Evolutionary conservation across 805 yeast species (phyloP), one percentile per base, ranked within the genome.

Genomic region (Candida broadrunensis): DNA sequence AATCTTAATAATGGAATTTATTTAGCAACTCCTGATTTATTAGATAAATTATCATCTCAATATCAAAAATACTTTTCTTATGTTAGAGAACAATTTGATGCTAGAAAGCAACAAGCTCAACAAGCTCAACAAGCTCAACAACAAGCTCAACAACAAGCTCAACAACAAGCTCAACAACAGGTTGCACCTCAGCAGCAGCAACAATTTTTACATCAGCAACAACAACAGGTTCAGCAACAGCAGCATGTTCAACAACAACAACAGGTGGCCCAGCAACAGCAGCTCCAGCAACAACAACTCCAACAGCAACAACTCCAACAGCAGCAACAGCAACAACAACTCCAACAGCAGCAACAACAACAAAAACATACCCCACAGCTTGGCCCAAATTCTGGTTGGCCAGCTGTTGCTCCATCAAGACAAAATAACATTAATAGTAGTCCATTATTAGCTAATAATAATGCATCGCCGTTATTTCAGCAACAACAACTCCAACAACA

Each of bases 21-120:
- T 54, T 76, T 81, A 46, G 90, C 90, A 1, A 78, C 80, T n/a
- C 84, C 85, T 13, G 87, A 81, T 35, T 70, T 86, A 31, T 67
- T 87, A 38, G 86, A 80, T 33, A 83, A 81, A 60, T 74, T 88
- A 41, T 80, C 83, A 45, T 65, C 72, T 35, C 95, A 88, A 51
- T 81, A 86, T 42, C 85, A 81, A 41, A 78, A 81, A 55, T 88
- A 84, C 55, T 81, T 85, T 64, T 80, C 79, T 38, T 85, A 78
- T 59, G 88, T 88, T 47, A 79, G 80, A 44, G 87, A 83, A 26
- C 87, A 80, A 48, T 55, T 79, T 43, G 55, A 62, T 20, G 48
- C 58, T 5, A 61, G 70, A 42, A 57, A 64, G 38, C 66, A 66
- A 42, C 73, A 70, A 35, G 35, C 32, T 8, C 24, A 15, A 19